phyloP scores from a whole-genome alignment of 2,329 filamentous ascomycete species.

The Sporothrix schenckii region DNA sequence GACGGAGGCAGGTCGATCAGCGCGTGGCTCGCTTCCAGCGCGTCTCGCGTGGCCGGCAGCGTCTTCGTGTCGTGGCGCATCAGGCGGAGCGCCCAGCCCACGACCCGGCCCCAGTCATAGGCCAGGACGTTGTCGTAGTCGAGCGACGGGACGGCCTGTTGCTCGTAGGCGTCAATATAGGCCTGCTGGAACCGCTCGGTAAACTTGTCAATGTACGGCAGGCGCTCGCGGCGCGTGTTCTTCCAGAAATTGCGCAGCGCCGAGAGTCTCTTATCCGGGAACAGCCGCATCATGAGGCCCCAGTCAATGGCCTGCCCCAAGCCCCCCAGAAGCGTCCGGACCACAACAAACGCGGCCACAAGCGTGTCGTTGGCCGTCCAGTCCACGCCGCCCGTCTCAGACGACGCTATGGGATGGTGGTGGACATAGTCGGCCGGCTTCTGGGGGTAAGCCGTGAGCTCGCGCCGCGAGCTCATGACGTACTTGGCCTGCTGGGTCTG shows the following conservation, averaged over 20 bases:
- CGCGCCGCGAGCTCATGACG: constrained; percentile 41
- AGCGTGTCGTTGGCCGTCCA: constrained; percentile 52
- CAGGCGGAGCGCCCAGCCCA: constrained; percentile 67
- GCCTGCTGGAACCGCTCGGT: constrained; percentile 65
- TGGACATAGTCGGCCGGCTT: constrained; percentile 43
- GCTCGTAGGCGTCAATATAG: constrained; percentile 68
- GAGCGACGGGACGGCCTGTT: constrained; percentile 61
- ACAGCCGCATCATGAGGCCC: constrained; percentile 60
- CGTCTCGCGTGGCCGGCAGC: constrained; percentile 52
- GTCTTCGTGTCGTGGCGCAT: constrained; percentile 50
- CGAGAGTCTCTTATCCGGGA: constrained; percentile 56
- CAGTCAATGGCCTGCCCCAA: constrained; percentile 63
- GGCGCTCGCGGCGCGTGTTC: constrained; percentile 54
- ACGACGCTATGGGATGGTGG: neutral
- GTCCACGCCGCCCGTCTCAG: constrained; percentile 38
- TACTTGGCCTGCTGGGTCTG: constrained; percentile 35
- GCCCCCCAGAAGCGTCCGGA: constrained; percentile 63
- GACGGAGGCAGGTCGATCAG: constrained; percentile 42
- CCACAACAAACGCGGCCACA: constrained; percentile 60
- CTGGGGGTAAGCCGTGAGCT: constrained; percentile 43
- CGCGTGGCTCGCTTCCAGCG: constrained; percentile 50
- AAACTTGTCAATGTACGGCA: constrained; percentile 58
- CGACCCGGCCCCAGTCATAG: constrained; percentile 69
- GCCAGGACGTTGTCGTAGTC: constrained; percentile 64
- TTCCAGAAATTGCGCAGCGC: constrained; percentile 61